Evolutionary conservation across 73 alveolate genomes (phyloP).

Genomic region (Paramecium bursaria): DNA sequence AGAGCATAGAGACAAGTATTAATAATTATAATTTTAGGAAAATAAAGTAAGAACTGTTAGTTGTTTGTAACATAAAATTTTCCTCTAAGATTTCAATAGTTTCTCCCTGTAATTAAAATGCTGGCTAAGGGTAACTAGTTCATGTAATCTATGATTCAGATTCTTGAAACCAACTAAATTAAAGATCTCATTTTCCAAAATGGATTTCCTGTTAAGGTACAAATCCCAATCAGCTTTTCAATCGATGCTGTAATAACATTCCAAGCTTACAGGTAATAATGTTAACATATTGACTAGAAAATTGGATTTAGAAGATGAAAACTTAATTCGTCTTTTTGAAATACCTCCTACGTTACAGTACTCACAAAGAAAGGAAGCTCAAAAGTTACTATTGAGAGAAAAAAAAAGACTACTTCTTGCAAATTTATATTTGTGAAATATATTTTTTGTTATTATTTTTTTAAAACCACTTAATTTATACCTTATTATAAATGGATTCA

Average conservation of each 20-base stretch:
- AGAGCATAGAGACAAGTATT: too few relatives aligned
- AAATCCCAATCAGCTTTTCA: slow-evolving; percentile 82
- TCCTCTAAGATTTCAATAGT: slow-evolving; percentile 75
- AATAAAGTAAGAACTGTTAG: neutral
- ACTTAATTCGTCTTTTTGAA: slow-evolving; percentile 61
- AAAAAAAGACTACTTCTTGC: slow-evolving; percentile 66
- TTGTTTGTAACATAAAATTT: slow-evolving; percentile 82
- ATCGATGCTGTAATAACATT: slow-evolving; percentile 85
- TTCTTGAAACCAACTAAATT: slow-evolving; percentile 72
- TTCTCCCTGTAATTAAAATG: slow-evolving; percentile 79
- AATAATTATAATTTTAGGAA: neutral
- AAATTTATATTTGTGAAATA: slow-evolving; percentile 59
- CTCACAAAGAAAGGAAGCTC: slow-evolving; percentile 81
- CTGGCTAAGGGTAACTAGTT: slow-evolving; percentile 73
- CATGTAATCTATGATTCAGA: slow-evolving; percentile 72
- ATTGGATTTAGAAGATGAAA: slow-evolving; percentile 48
- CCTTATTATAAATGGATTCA: neutral
- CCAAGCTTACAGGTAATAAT: slow-evolving; percentile 17
- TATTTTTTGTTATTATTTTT: neutral
- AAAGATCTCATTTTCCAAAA: slow-evolving; percentile 71
- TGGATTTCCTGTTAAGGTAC: slow-evolving; percentile 88
- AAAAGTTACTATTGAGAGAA: slow-evolving; percentile 76
- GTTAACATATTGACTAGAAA: neutral
- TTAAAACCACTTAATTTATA: neutral
- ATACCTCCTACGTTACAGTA: slow-evolving; percentile 70